These are phyloP conservation scores for Aureoboletus auriporus DNA, from an alignment of 768 basidiomycete genomes.

Conservation along the genomic window DNA sequence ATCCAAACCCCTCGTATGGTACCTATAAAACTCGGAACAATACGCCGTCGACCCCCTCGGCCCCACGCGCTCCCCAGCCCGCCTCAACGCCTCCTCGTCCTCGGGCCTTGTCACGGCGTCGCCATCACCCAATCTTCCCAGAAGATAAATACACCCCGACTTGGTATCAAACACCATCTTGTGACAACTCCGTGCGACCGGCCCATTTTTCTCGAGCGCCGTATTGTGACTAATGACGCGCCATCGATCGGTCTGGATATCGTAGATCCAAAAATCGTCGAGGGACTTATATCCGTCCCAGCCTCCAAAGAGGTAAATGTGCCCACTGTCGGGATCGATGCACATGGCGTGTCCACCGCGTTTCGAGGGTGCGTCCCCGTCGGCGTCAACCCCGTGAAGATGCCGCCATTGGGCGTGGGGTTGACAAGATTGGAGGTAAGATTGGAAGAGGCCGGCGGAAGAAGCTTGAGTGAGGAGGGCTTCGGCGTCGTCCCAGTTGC, in stretches of 20 bases:
- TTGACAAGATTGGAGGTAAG: conserved; percentile 50
- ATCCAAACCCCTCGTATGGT: conserved; percentile 38
- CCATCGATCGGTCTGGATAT: conserved; percentile 59
- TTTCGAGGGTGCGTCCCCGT: conserved; percentile 58
- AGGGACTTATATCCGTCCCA: conserved; percentile 71
- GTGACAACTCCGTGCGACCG: conserved; percentile 70
- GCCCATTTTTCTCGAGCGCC: conserved; percentile 56
- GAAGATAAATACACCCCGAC: conserved; percentile 64
- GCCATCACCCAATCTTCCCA: conserved; percentile 63
- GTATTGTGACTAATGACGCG: conserved; percentile 53
- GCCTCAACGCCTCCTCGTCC: conserved; percentile 16
- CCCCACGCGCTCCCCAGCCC: conserved; percentile 19
- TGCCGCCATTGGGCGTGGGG: conserved; percentile 61
- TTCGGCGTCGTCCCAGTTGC: conserved; percentile 60
- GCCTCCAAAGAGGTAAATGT: conserved; percentile 76
- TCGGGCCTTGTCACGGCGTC: conserved; percentile 37
- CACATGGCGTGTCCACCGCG: conserved; percentile 84
- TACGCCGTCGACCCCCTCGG: conserved; percentile 26
- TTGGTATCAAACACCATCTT: conserved; percentile 78
- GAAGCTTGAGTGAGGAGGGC: conserved; percentile 46
- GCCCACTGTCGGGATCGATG: conserved; percentile 56
- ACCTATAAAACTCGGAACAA: conserved; percentile 73
- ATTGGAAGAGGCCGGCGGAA: conserved; percentile 55
- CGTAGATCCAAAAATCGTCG: conserved; percentile 79
- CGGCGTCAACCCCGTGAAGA: conserved; percentile 54